Percentiles rank a stretch among this genome's conserved stretches.
Evolutionary conservation across 2,329 filamentous ascomycete species (phyloP).

Genomic region (Diaporthe citri): DNA sequence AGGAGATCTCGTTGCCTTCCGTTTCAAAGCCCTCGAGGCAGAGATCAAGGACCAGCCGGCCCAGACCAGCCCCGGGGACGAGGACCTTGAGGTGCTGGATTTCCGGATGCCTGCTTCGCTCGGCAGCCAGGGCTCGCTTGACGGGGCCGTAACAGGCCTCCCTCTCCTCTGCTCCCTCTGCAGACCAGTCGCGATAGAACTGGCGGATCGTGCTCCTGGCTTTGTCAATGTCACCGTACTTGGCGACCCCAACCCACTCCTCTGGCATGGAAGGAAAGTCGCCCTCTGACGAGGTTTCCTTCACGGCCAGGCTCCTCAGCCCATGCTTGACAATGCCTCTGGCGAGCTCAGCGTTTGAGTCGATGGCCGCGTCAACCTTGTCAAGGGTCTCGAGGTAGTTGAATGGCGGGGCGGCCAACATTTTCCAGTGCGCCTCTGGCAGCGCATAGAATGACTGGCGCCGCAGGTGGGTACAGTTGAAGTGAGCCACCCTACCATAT

Average conservation of each 20-base stretch:
- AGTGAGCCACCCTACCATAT: slow-evolving; percentile 87
- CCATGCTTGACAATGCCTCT: slow-evolving; percentile 81
- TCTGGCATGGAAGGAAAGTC: slow-evolving; percentile 63
- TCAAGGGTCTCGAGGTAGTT: slow-evolving; percentile 83
- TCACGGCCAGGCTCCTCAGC: slow-evolving; percentile 73
- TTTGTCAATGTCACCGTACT: slow-evolving; percentile 84
- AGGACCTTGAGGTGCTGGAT: slow-evolving; percentile 72
- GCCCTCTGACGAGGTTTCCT: slow-evolving; percentile 50
- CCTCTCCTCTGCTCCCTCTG: slow-evolving; percentile 80
- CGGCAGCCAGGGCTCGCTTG: slow-evolving; percentile 70
- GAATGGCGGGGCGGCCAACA: slow-evolving; percentile 86
- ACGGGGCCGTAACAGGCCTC: slow-evolving; percentile 83
- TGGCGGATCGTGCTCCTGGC: slow-evolving; percentile 92
- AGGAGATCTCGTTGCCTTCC: slow-evolving; percentile 96
- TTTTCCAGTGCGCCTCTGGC: slow-evolving; percentile 84
- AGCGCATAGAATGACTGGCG: slow-evolving; percentile 95
- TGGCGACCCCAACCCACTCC: slow-evolving; percentile 79
- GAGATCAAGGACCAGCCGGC: slow-evolving; percentile 89
- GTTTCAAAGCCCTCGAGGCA: slow-evolving; percentile 78
- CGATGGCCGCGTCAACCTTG: slow-evolving; percentile 87
- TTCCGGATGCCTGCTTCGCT: slow-evolving; percentile 51
- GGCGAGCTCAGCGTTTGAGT: slow-evolving; percentile 86
- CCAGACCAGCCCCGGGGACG: slow-evolving; percentile 90
- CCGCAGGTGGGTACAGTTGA: slow-evolving; percentile 90
- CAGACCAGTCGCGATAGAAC: slow-evolving; percentile 95